Evolutionary conservation across 257 asterid genomes (phyloP), one percentile per base, ranked within the genome.

Genomic region (Solanum chilense): DNA sequence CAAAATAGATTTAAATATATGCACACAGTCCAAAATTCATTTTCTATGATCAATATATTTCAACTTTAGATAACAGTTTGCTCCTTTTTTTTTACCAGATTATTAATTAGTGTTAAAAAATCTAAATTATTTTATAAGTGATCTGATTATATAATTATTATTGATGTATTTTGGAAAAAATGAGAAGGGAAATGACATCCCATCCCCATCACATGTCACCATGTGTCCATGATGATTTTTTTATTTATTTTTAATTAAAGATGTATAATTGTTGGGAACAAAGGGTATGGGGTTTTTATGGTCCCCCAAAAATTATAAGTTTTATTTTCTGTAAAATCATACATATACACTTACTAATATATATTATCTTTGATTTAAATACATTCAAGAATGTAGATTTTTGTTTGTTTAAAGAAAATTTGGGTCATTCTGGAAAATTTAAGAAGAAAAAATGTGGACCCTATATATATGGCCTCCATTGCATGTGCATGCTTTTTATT

Each of bases 121-220:
- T 37, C 33, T 12, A 64, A 29, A 56, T 45, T 39, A 39, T 47
- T 8, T 69, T 25, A 64, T 25, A 62, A 62, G 15, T 62, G 31
- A 4, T 10, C 1, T 21, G 27, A 58, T 58, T 60, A 25, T 60
- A 21, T 23, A 60, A 60, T 60, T 60, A 23, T 60, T 64, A n/a
- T 64, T 5, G 2, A 58, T 58, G 12, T 60, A 21, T 60, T 64
- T 11, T 64, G 18, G 0, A 37, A 64, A 64, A 84, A 83, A 62
- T 41, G 42, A 78, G 88, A 75, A 88, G 87, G 84, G 86, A 87
- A 89, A 88, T 88, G 93, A 91, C 88, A 86, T 86, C 94, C 94
- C 95, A 94, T 92, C 87, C 92, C 88, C 88, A 88, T 90, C 94
- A 92, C 94, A 92, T 94, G 94, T 87, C 81, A 77, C 88, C 94